phyloP scores from a whole-genome alignment of 208 protist genomes.

The Phytomonas sp. region DNA sequence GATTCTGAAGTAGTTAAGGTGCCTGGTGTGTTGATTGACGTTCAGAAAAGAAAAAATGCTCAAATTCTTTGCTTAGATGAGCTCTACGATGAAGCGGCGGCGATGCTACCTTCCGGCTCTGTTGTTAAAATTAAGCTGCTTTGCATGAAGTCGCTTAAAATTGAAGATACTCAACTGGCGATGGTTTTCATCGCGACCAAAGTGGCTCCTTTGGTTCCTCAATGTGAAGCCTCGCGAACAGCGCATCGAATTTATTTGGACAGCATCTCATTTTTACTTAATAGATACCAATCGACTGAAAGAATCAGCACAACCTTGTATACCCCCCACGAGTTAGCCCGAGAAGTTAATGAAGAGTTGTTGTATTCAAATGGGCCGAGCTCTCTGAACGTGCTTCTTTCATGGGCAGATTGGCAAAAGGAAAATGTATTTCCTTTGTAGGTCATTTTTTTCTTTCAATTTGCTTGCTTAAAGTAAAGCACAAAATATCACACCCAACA shows the following conservation, averaged over 20 bases:
- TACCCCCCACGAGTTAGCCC: constrained; percentile 22
- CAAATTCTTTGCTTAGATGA: constrained; percentile 51
- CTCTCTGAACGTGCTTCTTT: constrained; percentile 50
- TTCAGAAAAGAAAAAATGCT: constrained; percentile 24
- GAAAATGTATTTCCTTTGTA: background rate
- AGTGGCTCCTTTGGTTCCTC: constrained; percentile 40
- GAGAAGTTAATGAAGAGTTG: constrained; percentile 62
- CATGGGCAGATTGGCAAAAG: constrained; percentile 60
- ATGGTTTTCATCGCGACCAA: constrained; percentile 29
- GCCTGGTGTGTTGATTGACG: background rate
- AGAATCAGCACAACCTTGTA: background rate
- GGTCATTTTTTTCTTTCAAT: background rate
- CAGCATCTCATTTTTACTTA: constrained; percentile 16
- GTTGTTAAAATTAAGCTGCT: constrained; percentile 46
- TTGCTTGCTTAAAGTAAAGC: background rate
- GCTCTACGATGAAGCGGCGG: constrained; percentile 36
- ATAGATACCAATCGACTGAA: background rate
- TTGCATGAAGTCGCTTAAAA: constrained; percentile 40
- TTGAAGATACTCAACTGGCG: constrained; percentile 14
- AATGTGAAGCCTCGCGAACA: constrained; percentile 19
- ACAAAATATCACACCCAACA: background rate
- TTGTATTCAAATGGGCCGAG: constrained; percentile 25
- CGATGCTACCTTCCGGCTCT: constrained; percentile 29
- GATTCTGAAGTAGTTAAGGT: constrained; percentile 5
- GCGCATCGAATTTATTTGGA: constrained; percentile 26